A percentile compares a stretch with the other conserved stretches of the same genome.
Conservation (phyloP, 805 yeast species). For the Suhomyces prunicola region DNA sequence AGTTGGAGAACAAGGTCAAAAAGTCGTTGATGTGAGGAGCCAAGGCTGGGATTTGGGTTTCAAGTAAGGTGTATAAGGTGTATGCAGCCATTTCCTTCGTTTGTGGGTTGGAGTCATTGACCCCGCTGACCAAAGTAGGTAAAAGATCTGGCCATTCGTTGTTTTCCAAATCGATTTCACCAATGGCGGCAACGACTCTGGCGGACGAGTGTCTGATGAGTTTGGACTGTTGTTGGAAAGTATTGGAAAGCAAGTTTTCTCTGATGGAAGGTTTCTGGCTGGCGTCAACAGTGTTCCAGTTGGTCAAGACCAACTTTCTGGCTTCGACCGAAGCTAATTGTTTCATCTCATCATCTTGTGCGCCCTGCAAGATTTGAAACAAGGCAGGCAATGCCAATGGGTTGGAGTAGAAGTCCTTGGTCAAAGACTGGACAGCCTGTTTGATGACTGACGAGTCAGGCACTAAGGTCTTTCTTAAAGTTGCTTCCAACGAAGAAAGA, state of each 20-base stretch:
- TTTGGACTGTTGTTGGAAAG: slow-evolving; percentile 63
- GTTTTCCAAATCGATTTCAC: slow-evolving; percentile 63
- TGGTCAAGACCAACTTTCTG: slow-evolving; percentile 70
- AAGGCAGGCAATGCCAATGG: slow-evolving; percentile 76
- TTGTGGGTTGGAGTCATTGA: slow-evolving; percentile 42
- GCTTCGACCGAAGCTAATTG: slow-evolving; percentile 97
- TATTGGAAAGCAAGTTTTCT: slow-evolving; percentile 61
- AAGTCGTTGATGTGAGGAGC: slow-evolving; percentile 60
- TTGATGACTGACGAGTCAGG: slow-evolving; percentile 83
- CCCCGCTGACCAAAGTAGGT: slow-evolving; percentile 65
- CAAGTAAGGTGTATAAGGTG: slow-evolving; percentile 74
- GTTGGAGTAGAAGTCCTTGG: slow-evolving; percentile 69
- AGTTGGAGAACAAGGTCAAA: slow-evolving; percentile 63
- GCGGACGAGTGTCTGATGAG: slow-evolving; percentile 85
- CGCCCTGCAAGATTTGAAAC: slow-evolving; percentile 73
- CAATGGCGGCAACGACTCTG: slow-evolving; percentile 84
- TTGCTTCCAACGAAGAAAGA: slow-evolving; percentile 68
- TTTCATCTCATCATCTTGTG: slow-evolving; percentile 66
- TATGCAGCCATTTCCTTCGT: slow-evolving; percentile 81
- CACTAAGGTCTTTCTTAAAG: slow-evolving; percentile 71
- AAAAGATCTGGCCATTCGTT: slow-evolving; percentile 74
- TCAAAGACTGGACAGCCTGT: slow-evolving; percentile 72
- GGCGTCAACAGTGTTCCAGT: slow-evolving; percentile 61
- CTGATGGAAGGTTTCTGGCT: slow-evolving; percentile 59
- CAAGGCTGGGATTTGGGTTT: slow-evolving; percentile 60